These are phyloP conservation scores for Talaromyces sp. DNA, from an alignment of 2,329 filamentous ascomycete genomes.

Conservation along the genomic window DNA sequence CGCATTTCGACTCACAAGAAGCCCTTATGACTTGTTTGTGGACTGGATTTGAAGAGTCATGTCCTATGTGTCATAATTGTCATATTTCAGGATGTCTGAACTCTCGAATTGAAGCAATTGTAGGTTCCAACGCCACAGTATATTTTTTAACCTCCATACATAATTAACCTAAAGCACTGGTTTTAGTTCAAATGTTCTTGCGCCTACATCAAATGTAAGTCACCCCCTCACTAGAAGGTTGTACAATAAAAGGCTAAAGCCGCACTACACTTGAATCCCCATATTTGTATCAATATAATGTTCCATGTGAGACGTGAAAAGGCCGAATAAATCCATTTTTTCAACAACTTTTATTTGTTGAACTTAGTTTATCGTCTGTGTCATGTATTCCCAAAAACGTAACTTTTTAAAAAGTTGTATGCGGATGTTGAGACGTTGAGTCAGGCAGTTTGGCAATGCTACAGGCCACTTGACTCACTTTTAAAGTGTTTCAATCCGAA, in stretches of 20 bases:
- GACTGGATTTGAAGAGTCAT: background rate
- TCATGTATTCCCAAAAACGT: background rate
- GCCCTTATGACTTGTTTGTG: background rate
- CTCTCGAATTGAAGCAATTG: background rate
- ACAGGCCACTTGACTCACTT: background rate
- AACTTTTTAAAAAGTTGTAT: background rate
- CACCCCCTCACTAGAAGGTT: no score
- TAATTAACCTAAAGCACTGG: no score
- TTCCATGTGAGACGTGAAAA: background rate
- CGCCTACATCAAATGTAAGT: no score
- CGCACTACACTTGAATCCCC: no score
- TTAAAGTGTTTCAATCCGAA: background rate
- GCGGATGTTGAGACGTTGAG: background rate
- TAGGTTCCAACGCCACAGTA: background rate
- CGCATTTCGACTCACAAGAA: background rate
- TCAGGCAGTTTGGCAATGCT: background rate
- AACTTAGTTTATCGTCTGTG: no score
- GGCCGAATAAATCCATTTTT: background rate
- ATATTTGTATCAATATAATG: no score
- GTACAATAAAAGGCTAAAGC: no score
- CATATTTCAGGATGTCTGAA: background rate
- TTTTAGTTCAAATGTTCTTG: no score
- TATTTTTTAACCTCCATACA: no score
- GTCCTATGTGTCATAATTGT: background rate
- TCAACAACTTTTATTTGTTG: background rate